Percentiles rank a stretch among this genome's conserved stretches.
Conservation (phyloP, 352 stramenopile genomes). For the Peronospora belbahrii region DNA sequence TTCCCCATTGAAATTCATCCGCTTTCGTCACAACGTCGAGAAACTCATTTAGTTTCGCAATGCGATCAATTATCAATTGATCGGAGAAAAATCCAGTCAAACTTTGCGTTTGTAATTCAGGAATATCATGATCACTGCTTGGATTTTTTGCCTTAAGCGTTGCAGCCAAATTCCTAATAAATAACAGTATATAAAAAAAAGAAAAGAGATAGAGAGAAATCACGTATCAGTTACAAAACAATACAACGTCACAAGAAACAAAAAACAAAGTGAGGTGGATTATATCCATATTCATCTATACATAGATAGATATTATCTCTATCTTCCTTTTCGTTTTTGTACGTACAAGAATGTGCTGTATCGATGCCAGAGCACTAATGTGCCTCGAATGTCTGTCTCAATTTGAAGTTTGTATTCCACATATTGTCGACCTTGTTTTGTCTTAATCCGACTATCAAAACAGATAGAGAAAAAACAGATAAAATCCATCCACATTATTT, state of each 20-base stretch:
- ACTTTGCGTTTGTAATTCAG: slow-evolving; percentile 76
- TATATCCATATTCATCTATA: too few relatives aligned
- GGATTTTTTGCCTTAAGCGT: slow-evolving; percentile 81
- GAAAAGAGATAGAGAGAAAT: too few relatives aligned
- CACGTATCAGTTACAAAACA: too few relatives aligned
- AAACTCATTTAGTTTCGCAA: slow-evolving; percentile 83
- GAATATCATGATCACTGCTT: slow-evolving; percentile 60
- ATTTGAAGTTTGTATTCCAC: slow-evolving; percentile 87
- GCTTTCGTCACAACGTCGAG: slow-evolving; percentile 78
- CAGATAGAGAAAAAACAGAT: too few relatives aligned
- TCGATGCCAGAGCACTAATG: slow-evolving; percentile 80
- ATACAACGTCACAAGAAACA: too few relatives aligned
- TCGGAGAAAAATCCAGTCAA: slow-evolving; percentile 80
- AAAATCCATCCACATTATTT: too few relatives aligned
- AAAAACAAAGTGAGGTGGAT: too few relatives aligned
- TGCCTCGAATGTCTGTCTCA: slow-evolving; percentile 81
- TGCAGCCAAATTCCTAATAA: slow-evolving; percentile 54
- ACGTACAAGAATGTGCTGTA: slow-evolving; percentile 82
- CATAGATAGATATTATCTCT: too few relatives aligned
- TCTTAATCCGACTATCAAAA: slow-evolving; percentile 68
- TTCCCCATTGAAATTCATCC: slow-evolving; percentile 84
- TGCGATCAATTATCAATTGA: slow-evolving; percentile 79
- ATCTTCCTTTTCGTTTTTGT: too few relatives aligned
- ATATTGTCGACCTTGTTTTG: slow-evolving; percentile 78
- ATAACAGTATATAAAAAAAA: too few relatives aligned